Base-by-base conservation (phyloP, 2,329 filamentous ascomycete species). In the Cladosporium sphaerospermum region DNA sequence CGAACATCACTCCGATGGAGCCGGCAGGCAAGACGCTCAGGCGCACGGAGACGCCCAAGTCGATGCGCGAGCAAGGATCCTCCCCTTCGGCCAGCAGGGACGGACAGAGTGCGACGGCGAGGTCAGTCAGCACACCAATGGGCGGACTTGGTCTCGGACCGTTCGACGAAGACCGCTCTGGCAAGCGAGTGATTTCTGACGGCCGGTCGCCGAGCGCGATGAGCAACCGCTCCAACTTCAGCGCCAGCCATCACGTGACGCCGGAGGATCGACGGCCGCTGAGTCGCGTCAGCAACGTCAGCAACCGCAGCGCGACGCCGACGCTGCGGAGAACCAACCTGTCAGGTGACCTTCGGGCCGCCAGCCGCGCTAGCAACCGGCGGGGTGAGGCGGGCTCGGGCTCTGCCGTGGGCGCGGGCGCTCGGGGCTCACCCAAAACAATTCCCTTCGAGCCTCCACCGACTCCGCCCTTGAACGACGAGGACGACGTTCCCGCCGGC, bases 401-500 rank as follows among this genome's bases (percentile, higher is more conserved):
- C 23, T 28, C 23, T 28, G 67, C 66, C 63, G 67, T 65, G 59
- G 63, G 65, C 59, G 36, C 36, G 9, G 48, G 59, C 58, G 64
- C 63, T 57, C 57, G 58, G 57, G 65, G 64, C 42, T 64, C 66
- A 59, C 63, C 66, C 61, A 64, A 62, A 63, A 68, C 66, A 63
- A 69, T 68, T 57, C 62, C 67, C 52, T 67, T 70, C 61, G 68
- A 71, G 63, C 65, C 71, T 56, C 72, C 71, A 56, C 71, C 73
- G 59, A 74, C 73, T 56, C 73, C 71, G 64, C 80, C 78, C 64
- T 79, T 78, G 62, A 78, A 74, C 62, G 81, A 83, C 75, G 86
- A 85, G 68, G 88, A 89, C 64, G 79, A 89, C 73, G 87, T 85
- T 72, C 90, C 92, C 75, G 89, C 90, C 79, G 87, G 88, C 76